Percentiles rank a stretch among this genome's conserved stretches.
phyloP scores from a whole-genome alignment of 225 moss, liverwort and hornwort genomes.

The Rhytidiadelphus loreus region DNA sequence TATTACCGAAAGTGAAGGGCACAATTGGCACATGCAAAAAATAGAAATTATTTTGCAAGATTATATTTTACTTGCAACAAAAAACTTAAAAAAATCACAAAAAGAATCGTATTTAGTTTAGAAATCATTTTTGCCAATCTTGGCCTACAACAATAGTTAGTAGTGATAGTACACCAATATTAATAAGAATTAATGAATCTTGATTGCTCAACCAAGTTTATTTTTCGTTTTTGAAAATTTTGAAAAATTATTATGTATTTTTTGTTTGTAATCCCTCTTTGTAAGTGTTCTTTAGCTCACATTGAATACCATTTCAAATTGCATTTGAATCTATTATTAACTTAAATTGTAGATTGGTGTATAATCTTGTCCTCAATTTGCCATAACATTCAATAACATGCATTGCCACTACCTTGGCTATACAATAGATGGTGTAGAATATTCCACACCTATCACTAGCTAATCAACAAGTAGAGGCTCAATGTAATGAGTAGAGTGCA shows the following conservation, averaged over 20 bases:
- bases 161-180: neutral
- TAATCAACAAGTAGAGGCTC: too few relatives aligned
- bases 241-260: neutral
- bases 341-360: neutral
- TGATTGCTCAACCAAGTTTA: neutral
- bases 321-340: neutral
- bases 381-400: too few relatives aligned
- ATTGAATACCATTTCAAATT: neutral
- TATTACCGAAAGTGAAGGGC: neutral
- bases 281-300: accelerated
- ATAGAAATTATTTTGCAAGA: too few relatives aligned
- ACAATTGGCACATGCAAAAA: accelerated
- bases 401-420: too few relatives aligned
- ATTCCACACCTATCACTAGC: too few relatives aligned
- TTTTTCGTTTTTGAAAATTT: neutral
- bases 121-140: neutral
- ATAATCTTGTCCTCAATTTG: accelerated
- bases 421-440: too few relatives aligned
- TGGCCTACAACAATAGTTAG: neutral
- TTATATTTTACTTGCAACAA: neutral
- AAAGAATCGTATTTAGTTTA: too few relatives aligned
- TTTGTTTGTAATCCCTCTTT: neutral
- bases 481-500: too few relatives aligned
- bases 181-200: neutral
- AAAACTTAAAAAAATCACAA: neutral